Evolutionary conservation across 2,329 filamentous ascomycete genomes (phyloP), one percentile per base, ranked within the genome.

Genomic region (Aspergillus pseudoviridinutans): DNA sequence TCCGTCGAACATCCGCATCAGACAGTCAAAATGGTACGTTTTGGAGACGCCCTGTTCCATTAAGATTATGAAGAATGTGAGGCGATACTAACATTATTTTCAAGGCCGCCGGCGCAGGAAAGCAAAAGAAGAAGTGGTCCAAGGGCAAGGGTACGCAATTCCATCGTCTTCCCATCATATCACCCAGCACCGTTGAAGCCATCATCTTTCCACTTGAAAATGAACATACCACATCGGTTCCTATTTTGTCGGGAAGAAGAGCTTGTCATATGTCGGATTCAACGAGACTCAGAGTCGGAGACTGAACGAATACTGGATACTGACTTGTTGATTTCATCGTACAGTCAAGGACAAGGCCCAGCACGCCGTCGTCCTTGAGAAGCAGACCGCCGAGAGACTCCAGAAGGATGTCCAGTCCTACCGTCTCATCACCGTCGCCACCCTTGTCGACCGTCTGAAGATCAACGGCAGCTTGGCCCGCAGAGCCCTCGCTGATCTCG

Each of bases 311-410:
- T 25, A 25, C 4, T 25, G 24, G 3, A 25, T 49, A 61, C 66
- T 69, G 57, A 72, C 66, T 60, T 61, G 61, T 60, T 61, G 62
- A 64, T 59, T 56, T 42, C 27, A n/a, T 56, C 49, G 25, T 66
- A 84, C 80, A 92, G 94, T 99, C 86, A 99, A 99, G 94, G 94
- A 99, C 88, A 99, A 99, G 92, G 93, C 94, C 82, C 90, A 97
- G 81, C 94, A 99, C 87, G 91, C 77, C 81, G 94, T 99, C 82
- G 86, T 97, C 78, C 91, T 99, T 83, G 94, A 99, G 86, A 99
- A 99, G 88, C 78, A 84, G 82, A 96, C 89, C 77, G 90, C 89
- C 71, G 94, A 99, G 83, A 96, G 95, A 86, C 92, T 99, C 80
- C 90, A 96, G 87, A 99, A 99, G 87, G 94, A 99, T 87, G 95